phyloP scores from a whole-genome alignment of 345 rosid genomes.

The Nasturtium officinale region DNA sequence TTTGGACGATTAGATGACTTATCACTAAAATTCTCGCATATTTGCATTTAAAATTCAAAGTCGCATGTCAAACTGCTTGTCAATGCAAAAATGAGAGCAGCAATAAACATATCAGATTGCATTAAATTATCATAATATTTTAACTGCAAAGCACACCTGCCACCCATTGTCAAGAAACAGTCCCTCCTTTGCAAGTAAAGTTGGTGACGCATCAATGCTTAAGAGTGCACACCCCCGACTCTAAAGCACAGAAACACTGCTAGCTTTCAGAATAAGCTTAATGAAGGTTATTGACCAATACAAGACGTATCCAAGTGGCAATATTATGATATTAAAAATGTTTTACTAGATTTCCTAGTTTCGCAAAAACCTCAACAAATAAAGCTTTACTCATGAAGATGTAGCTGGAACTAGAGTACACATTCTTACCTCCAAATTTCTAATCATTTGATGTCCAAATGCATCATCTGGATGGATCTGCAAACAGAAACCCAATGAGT shows the following conservation, averaged over 20 bases:
- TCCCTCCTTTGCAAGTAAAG: constrained; percentile 78
- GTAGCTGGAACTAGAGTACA: constrained; percentile 22
- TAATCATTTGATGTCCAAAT: constrained; percentile 96
- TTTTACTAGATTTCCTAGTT: constrained; percentile 7
- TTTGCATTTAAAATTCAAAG: neutral
- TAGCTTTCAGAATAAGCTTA: constrained; percentile 9
- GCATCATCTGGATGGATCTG: constrained; percentile 98
- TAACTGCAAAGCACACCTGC: constrained; percentile 64
- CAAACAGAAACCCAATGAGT: constrained; percentile 38
- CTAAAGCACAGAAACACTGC: constrained; percentile 50
- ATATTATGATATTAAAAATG: neutral
- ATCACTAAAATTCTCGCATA: constrained; percentile 10
- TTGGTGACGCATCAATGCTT: constrained; percentile 85
- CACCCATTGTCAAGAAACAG: constrained; percentile 89
- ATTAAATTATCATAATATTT: neutral
- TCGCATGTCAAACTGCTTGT: constrained; percentile 12
- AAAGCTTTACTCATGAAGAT: neutral
- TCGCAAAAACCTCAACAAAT: constrained; percentile 7
- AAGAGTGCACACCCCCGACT: constrained; percentile 94
- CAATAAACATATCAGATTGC: neutral
- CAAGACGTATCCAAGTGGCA: constrained; percentile 13
- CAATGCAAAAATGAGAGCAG: constrained; percentile 15
- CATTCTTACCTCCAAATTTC: constrained; percentile 80
- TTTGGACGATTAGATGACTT: constrained; percentile 8
- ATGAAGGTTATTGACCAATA: neutral